Percentiles rank a stretch among this genome's conserved stretches.
Evolutionary conservation across 306 rosid genomes (phyloP).

Genomic region (Dryas alaskensis): DNA sequence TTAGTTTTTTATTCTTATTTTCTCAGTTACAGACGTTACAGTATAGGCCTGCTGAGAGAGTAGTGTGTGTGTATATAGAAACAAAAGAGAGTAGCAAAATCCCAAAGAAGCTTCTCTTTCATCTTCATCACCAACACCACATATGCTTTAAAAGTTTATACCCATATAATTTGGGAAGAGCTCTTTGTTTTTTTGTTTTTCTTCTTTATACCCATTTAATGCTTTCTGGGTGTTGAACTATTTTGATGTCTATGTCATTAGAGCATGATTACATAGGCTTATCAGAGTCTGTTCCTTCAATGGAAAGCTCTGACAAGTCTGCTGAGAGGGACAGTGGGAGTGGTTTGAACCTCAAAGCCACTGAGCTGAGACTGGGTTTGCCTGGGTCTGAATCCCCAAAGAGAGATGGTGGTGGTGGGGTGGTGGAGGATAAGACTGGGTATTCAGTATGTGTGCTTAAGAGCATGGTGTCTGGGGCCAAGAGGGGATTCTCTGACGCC

Average conservation of each 20-base stretch:
- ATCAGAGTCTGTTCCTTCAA: conserved; percentile 46
- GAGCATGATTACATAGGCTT: conserved; percentile 76
- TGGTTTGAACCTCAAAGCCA: conserved; percentile 73
- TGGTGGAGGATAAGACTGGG: conserved; percentile 30
- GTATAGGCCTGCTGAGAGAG: conserved; percentile 9
- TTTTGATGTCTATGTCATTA: conserved; percentile 65
- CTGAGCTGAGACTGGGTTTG: conserved; percentile 85
- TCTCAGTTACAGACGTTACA: conserved; percentile 7
- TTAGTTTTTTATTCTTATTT: neutral
- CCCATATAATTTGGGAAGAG: conserved; percentile 19
- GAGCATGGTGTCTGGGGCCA: conserved; percentile 65
- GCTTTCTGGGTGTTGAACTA: conserved; percentile 33
- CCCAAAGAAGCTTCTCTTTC: conserved; percentile 37
- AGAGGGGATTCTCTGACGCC: conserved; percentile 86
- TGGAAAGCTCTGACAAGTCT: conserved; percentile 58
- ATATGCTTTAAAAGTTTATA: conserved; percentile 12
- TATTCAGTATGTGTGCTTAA: conserved; percentile 37
- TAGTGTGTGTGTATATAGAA: conserved; percentile 17
- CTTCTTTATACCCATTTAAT: conserved; percentile 21
- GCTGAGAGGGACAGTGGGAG: conserved; percentile 29
- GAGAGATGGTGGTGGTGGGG: conserved; percentile 37
- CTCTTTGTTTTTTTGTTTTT: conserved; percentile 6
- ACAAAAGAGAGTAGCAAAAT: conserved; percentile 30
- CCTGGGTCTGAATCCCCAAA: conserved; percentile 87
- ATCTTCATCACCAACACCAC: conserved; percentile 15